Evolutionary conservation across 148 eudicot genomes (phyloP).

Genomic region (Nyssa sinensis): DNA sequence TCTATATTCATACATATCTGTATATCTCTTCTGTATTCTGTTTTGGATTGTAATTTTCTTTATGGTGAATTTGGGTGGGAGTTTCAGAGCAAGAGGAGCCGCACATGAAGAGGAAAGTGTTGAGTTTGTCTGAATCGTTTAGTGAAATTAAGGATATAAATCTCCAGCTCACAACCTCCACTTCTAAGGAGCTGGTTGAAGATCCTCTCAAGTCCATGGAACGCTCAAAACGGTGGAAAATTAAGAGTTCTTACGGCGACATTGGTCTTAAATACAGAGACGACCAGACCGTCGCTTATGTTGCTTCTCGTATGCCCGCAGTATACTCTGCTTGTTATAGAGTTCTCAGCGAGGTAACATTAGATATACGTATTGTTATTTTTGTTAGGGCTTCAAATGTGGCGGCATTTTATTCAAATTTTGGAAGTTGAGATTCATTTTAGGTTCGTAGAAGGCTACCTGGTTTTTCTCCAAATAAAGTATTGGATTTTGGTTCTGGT

Average conservation of each 20-base stretch:
- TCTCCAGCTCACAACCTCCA: constrained; percentile 49
- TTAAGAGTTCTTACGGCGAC: constrained; percentile 67
- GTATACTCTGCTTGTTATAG: constrained; percentile 77
- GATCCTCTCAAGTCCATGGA: constrained; percentile 61
- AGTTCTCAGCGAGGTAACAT: constrained; percentile 67
- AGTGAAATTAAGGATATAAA: constrained; percentile 61
- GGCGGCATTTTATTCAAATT: neutral
- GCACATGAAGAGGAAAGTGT: constrained; percentile 81
- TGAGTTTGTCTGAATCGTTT: constrained; percentile 61
- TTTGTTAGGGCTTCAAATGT: neutral
- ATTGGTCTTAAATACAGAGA: constrained; percentile 64
- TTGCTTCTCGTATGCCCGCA: constrained; percentile 90
- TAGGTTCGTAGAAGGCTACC: constrained; percentile 71
- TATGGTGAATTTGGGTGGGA: neutral
- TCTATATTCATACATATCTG: neutral
- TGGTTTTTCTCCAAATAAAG: constrained; percentile 67
- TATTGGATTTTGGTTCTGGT: constrained; percentile 96
- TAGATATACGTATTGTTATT: neutral
- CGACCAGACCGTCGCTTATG: constrained; percentile 72
- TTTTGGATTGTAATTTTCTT: neutral
- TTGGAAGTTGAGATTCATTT: constrained; percentile 6
- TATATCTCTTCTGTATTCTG: neutral
- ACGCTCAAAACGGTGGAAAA: constrained; percentile 75
- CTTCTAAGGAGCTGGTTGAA: constrained; percentile 67
- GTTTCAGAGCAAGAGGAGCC: constrained; percentile 57